Conservation (phyloP, 78 protist genomes). For the Isochrysis galbana region DNA sequence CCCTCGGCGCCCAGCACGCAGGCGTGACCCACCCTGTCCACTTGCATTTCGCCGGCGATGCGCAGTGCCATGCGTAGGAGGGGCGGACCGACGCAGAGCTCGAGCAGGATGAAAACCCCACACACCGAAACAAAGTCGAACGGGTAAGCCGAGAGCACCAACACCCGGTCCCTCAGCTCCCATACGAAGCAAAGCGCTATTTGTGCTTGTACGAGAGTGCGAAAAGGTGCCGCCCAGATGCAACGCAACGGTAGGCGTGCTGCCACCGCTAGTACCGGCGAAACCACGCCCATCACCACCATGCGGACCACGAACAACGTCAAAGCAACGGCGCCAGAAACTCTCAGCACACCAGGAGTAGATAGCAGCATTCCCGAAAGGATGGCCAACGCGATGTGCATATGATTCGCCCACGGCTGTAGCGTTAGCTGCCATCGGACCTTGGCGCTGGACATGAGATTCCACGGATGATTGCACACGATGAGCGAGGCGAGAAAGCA, state of each 20-base stretch:
- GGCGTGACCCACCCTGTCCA: background rate
- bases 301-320: background rate
- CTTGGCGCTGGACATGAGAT: no score
- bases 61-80: background rate
- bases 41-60: background rate
- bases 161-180: background rate
- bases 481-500: background rate
- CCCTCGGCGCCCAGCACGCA: background rate
- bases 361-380: background rate
- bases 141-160: background rate
- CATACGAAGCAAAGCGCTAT: background rate
- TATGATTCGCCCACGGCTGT: background rate
- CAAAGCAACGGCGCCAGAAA: background rate
- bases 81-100: background rate
- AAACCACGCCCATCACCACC: background rate
- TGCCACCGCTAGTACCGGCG: background rate
- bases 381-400: background rate
- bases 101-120: background rate
- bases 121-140: background rate
- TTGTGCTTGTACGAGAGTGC: background rate
- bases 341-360: background rate
- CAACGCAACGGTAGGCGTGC: background rate
- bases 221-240: background rate
- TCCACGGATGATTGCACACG: no score
- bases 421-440: background rate